Conservation (phyloP, 805 yeast genomes). For the baker's yeast (Saccharomyces cerevisiae) region DNA sequence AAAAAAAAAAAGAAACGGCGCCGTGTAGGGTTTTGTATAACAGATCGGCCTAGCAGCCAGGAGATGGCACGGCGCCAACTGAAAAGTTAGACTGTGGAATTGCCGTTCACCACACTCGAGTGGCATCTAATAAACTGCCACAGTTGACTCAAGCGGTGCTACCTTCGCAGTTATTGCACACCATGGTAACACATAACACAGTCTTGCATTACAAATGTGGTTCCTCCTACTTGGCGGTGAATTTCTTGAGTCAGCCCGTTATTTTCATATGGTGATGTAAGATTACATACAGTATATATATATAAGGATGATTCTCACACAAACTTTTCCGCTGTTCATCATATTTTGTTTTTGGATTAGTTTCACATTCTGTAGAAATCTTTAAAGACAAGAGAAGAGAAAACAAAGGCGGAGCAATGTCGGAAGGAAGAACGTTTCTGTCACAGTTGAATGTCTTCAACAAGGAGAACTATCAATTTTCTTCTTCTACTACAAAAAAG, state of each 20-base stretch:
- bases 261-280: not conserved
- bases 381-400: not conserved
- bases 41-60: not conserved
- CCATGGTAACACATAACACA: not conserved
- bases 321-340: not conserved
- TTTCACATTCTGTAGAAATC: not conserved
- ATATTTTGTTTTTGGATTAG: not conserved
- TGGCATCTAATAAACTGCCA: not conserved
- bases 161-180: not conserved
- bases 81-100: not conserved
- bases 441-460: slow-evolving; percentile 27
- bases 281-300: not conserved
- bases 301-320: not conserved
- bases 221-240: not conserved
- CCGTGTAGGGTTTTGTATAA: not conserved
- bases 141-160: not conserved
- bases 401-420: slow-evolving; percentile 3
- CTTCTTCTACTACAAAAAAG: not conserved
- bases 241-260: not conserved
- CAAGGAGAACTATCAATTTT: slow-evolving; percentile 20
- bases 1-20: not conserved
- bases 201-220: not conserved
- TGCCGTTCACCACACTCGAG: not conserved
- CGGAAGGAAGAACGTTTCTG: slow-evolving; percentile 9
- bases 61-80: not conserved